Evolutionary conservation across 257 asterid species (phyloP).

Genomic region (Solanum bulbocastanum): DNA sequence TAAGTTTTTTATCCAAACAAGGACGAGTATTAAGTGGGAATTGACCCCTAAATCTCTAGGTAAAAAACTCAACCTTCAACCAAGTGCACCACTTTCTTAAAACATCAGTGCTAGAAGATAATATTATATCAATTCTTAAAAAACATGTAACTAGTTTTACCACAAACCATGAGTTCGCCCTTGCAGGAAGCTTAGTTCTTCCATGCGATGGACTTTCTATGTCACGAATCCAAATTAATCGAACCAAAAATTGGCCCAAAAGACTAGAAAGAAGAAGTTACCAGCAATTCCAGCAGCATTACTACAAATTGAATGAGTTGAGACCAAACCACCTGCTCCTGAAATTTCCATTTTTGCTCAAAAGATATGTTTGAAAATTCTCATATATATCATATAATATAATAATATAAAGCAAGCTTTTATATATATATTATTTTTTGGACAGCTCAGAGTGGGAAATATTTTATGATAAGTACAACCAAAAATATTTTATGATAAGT

Average conservation of each 20-base stretch:
- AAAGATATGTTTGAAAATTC: background rate
- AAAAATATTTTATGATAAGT: background rate
- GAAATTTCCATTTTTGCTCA: background rate
- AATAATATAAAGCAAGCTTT: background rate
- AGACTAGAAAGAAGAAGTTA: background rate
- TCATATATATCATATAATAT: background rate
- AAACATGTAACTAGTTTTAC: background rate
- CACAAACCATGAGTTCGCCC: background rate
- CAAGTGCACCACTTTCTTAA: background rate
- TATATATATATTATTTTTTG: background rate
- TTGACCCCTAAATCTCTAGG: background rate
- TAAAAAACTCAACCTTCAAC: background rate
- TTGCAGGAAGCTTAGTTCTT: background rate
- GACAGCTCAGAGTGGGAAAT: background rate
- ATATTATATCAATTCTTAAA: background rate
- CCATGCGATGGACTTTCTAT: background rate
- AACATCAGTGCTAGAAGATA: background rate
- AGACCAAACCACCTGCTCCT: background rate
- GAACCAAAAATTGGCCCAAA: background rate
- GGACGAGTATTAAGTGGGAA: background rate
- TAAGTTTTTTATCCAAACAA: too few species aligned
- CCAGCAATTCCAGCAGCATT: slow-evolving; percentile 2
- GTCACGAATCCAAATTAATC: background rate
- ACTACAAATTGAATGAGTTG: background rate
- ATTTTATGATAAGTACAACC: background rate